Evolutionary conservation across 108 stramenopile species (phyloP).

Genomic region (Bacterosira constricta): DNA sequence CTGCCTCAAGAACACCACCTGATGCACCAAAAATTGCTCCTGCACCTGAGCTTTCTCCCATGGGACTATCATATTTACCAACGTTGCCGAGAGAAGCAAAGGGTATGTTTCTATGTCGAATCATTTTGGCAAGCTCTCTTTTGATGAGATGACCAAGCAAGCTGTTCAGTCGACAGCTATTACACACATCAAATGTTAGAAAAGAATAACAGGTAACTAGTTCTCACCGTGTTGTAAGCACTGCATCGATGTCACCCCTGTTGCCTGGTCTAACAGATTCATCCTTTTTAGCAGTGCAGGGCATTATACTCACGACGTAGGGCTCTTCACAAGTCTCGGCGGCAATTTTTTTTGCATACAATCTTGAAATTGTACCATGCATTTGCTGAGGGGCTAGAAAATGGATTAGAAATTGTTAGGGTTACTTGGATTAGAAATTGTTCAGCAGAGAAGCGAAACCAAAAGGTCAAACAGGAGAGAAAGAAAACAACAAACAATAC

Average conservation of each 20-base stretch:
- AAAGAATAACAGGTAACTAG: too few species aligned
- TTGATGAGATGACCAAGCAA: neutral
- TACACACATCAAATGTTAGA: too few species aligned
- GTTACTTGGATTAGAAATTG: too few species aligned
- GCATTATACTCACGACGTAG: conserved; percentile 53
- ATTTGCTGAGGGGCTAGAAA: conserved; percentile 44
- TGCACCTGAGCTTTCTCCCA: conserved; percentile 60
- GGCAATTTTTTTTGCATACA: conserved; percentile 23
- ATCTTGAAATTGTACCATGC: conserved; percentile 28
- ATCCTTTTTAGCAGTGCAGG: conserved; percentile 62
- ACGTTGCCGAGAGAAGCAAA: conserved; percentile 38
- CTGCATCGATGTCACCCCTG: conserved; percentile 52
- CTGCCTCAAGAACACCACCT: conserved; percentile 69
- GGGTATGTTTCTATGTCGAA: conserved; percentile 40
- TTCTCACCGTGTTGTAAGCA: conserved; percentile 55
- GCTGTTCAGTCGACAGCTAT: too few species aligned
- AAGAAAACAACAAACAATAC: too few species aligned
- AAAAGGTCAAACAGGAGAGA: too few species aligned
- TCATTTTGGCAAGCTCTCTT: conserved; percentile 47
- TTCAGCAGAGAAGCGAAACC: too few species aligned
- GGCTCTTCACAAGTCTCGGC: conserved; percentile 18
- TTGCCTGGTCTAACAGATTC: conserved; percentile 49
- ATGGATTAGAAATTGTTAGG: too few species aligned
- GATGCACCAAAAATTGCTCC: conserved; percentile 57
- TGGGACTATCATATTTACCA: conserved; percentile 41